Evolutionary conservation across 495 filamentous ascomycete genomes (phyloP), one percentile per base, ranked within the genome.

Genomic region (Arthonia radiata): DNA sequence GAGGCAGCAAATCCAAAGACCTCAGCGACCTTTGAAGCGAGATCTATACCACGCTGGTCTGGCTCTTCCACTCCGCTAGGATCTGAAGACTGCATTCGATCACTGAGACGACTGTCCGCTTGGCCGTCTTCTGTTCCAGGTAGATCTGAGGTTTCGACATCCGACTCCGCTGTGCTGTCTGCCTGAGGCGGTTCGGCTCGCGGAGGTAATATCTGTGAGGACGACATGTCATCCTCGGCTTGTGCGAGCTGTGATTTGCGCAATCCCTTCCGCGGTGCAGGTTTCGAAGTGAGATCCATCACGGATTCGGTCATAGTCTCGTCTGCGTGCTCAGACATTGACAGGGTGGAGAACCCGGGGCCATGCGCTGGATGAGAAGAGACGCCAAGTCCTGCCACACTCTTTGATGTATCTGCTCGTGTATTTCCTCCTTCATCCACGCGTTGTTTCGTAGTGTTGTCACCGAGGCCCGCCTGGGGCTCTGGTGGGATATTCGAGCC

Each of bases 31-130:
- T 7, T 22, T 6, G 6, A 6, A 7, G 19, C 19, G 11, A 22
- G 19, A 22, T 22, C 19, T 22, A 22, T 11, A 22, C 11, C 19
- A 7, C 11, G 19, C 19, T 22, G 19, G 19, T 22, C 11, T 22
- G 19, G 6, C 19, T 32, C 21, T 60, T 49, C 39, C 82, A 57
- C 22, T 71, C 56, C 18, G 66, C 71, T 35, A 68, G 61, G n/a
- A 78, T 78, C 44, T 82, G 71, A 5, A 90, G 50, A 67, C 82
- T 82, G 22, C 70, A 59, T 42, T 72, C 78, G 54, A 89, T 67
- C 18, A 81, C 56, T 0, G 77, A 76, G n/a, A 68, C 69, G 32
- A 55, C 39, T 48, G n/a, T 45, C n/a, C 34, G 34, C 13, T 44
- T 37, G 10, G 45, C 37, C 26, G 43, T 18, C 27, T 49, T 39